Evolutionary conservation across 257 asterid genomes (phyloP).

Genomic region (Scutellaria barbata): DNA sequence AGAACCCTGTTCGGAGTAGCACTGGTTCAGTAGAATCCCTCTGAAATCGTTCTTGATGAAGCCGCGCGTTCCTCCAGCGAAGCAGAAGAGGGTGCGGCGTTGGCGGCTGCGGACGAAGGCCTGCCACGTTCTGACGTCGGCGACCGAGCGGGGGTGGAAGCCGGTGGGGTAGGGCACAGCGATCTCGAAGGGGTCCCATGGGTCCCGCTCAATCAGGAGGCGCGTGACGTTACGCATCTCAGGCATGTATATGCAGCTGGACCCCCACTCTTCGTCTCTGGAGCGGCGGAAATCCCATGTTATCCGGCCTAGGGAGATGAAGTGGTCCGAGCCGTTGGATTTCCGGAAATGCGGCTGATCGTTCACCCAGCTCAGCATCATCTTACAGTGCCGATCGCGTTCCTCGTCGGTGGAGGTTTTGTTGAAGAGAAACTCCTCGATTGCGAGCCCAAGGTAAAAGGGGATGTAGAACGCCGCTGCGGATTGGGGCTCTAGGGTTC

Average conservation of each 20-base stretch:
- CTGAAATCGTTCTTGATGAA: slow-evolving; percentile 64
- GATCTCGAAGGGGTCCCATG: slow-evolving; percentile 78
- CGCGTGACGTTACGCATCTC: slow-evolving; percentile 73
- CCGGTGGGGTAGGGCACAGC: slow-evolving; percentile 90
- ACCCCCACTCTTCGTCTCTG: slow-evolving; percentile 63
- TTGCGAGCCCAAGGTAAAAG: slow-evolving; percentile 74
- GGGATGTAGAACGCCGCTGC: slow-evolving; percentile 79
- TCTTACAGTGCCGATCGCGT: slow-evolving; percentile 64
- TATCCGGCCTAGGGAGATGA: slow-evolving; percentile 67
- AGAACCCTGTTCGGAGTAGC: slow-evolving; percentile 50
- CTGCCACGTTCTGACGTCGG: slow-evolving; percentile 62
- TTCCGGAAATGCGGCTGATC: slow-evolving; percentile 49
- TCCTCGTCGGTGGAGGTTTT: slow-evolving; percentile 47
- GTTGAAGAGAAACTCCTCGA: slow-evolving; percentile 56
- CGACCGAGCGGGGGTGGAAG: slow-evolving; percentile 66
- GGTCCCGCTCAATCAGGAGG: slow-evolving; percentile 62
- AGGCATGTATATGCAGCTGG: slow-evolving; percentile 64
- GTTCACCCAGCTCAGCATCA: slow-evolving; percentile 64
- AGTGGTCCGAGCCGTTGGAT: slow-evolving; percentile 75
- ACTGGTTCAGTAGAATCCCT: slow-evolving; percentile 56
- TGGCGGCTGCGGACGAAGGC: slow-evolving; percentile 49
- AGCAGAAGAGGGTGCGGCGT: slow-evolving; percentile 56
- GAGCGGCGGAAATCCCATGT: slow-evolving; percentile 88
- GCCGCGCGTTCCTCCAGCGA: slow-evolving; percentile 78
- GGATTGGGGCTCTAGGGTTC: slow-evolving; percentile 53